These are phyloP conservation scores for Aspergillus diversus DNA, from an alignment of 495 filamentous ascomycete genomes.

Conservation along the genomic window DNA sequence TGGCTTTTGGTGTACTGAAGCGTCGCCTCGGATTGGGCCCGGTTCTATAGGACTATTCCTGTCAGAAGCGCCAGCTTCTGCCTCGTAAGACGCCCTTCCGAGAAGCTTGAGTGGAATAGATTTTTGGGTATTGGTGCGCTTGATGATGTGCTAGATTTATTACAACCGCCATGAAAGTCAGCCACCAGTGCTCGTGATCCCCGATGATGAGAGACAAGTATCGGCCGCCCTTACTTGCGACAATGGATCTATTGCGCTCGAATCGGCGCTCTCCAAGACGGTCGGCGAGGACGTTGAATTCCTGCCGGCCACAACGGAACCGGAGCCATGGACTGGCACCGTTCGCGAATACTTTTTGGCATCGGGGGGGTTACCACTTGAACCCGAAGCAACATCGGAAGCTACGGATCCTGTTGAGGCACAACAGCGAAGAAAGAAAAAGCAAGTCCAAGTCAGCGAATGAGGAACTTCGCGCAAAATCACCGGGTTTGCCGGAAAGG, in stretches of 20 bases:
- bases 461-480: conserved; percentile 15
- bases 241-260: conserved; percentile 58
- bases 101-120: conserved; percentile 69
- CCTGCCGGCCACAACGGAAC: conserved; percentile 26
- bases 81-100: conserved; percentile 55
- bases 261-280: conserved; percentile 38
- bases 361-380: conserved; percentile 39
- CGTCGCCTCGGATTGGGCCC: conserved; percentile 39
- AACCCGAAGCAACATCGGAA: conserved; percentile 44
- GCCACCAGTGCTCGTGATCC: conserved; percentile 19
- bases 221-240: conserved; percentile 50
- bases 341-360: conserved; percentile 32
- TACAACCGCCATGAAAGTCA: conserved; percentile 20
- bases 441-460: conserved; percentile 19
- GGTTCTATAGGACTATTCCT: conserved; percentile 42
- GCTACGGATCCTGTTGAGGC: conserved; percentile 31
- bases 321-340: conserved; percentile 14
- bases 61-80: conserved; percentile 56
- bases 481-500: conserved; percentile 11
- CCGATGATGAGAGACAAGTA: background rate
- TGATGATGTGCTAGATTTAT: conserved; percentile 68
- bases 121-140: conserved; percentile 77
- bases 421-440: conserved; percentile 1
- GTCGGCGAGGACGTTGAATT: conserved; percentile 36
- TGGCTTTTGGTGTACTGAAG: conserved; percentile 49